These are phyloP conservation scores for Leptomonas seymouri DNA, from an alignment of 208 protist species.

Conservation along the genomic window DNA sequence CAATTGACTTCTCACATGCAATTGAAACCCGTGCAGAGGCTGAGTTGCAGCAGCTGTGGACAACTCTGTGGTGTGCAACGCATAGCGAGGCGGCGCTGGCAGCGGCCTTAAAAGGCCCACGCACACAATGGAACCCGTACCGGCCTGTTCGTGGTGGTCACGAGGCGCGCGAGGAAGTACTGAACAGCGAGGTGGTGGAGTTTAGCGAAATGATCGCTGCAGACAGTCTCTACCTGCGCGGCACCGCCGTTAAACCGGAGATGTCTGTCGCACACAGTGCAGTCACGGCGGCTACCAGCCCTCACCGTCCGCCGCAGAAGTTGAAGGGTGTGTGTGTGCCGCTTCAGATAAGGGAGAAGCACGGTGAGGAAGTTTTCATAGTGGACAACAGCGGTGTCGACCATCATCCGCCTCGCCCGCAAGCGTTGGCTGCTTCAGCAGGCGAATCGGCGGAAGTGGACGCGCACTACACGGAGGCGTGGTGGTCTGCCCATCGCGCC, in stretches of 20 bases:
- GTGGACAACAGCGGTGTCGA: constrained; percentile 12
- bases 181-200: constrained; percentile 78
- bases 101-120: constrained; percentile 41
- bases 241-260: constrained; percentile 13
- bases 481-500: constrained; percentile 8
- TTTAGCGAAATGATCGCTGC: constrained; percentile 46
- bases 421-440: neutral
- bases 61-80: constrained; percentile 44
- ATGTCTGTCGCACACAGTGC: neutral
- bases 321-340: neutral
- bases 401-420: neutral
- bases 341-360: neutral
- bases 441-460: neutral
- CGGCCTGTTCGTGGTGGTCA: constrained; percentile 55
- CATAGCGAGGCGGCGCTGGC: constrained; percentile 47
- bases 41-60: constrained; percentile 46
- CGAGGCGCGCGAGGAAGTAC: constrained; percentile 52
- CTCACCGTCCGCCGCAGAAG: neutral
- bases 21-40: constrained; percentile 51
- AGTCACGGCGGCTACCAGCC: neutral
- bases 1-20: constrained; percentile 48
- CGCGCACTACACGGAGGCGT: constrained; percentile 12
- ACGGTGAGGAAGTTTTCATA: constrained; percentile 15
- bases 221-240: constrained; percentile 52
- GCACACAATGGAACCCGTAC: constrained; percentile 79